Percentiles rank a stretch among this genome's conserved stretches.
phyloP scores from a whole-genome alignment of 805 yeast genomes.

The Myxozyma neglecta region DNA sequence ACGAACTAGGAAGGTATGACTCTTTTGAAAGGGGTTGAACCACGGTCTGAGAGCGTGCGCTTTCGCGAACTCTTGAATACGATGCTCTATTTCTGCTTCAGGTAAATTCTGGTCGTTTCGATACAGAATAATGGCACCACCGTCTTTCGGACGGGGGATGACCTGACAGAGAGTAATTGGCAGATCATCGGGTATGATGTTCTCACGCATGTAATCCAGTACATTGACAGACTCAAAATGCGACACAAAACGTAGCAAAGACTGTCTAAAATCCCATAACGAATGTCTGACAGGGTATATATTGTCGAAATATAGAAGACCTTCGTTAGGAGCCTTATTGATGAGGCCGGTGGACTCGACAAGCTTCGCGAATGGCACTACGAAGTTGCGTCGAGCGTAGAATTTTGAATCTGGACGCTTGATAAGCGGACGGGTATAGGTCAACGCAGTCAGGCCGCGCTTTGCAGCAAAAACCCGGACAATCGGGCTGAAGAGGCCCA shows the following conservation, averaged over 20 bases:
- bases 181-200: constrained; percentile 34
- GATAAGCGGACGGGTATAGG: not conserved
- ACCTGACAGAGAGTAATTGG: constrained; percentile 55
- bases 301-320: constrained; percentile 33
- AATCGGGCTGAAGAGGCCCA: too few species aligned
- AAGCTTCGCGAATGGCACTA: constrained; percentile 4
- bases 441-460: not conserved
- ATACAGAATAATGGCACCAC: constrained; percentile 89
- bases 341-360: constrained; percentile 27
- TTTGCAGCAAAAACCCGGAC: not conserved
- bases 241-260: constrained; percentile 3
- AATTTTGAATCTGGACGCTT: too few species aligned
- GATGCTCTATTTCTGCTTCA: constrained; percentile 54
- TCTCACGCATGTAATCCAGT: constrained; percentile 23
- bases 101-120: constrained; percentile 54
- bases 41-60: constrained; percentile 37
- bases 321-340: constrained; percentile 20
- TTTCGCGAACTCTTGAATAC: constrained; percentile 48
- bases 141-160: constrained; percentile 75
- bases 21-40: constrained; percentile 46
- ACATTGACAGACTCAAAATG: constrained; percentile 10
- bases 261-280: constrained; percentile 29
- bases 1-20: constrained; percentile 71
- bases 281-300: constrained; percentile 21
- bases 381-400: not conserved